Conservation (phyloP, 495 filamentous ascomycete genomes). For the Choiromyces venosus region DNA sequence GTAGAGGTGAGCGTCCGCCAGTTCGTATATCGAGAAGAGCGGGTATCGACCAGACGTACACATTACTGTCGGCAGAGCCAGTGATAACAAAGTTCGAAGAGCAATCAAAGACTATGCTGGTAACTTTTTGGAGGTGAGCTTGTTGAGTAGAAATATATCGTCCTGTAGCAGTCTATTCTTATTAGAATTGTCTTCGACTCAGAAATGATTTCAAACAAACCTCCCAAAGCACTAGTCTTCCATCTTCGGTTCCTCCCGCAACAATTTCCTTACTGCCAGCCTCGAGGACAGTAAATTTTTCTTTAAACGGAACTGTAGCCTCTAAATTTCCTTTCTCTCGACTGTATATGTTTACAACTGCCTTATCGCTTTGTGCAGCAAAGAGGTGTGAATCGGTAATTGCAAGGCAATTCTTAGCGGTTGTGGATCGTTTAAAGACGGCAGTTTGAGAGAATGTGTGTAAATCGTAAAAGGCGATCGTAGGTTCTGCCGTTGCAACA, state of each 20-base stretch:
- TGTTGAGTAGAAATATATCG: constrained; percentile 80
- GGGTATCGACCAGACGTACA: constrained; percentile 82
- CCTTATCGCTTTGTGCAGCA: constrained; percentile 82
- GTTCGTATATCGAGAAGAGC: constrained; percentile 54
- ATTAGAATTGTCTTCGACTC: neutral
- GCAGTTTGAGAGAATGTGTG: constrained; percentile 72
- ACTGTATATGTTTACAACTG: constrained; percentile 84
- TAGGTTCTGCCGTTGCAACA: constrained; percentile 20
- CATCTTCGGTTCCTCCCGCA: constrained; percentile 77
- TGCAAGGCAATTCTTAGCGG: constrained; percentile 68
- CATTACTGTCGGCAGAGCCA: constrained; percentile 79
- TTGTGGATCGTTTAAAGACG: constrained; percentile 90
- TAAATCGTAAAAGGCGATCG: constrained; percentile 57
- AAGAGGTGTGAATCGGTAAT: constrained; percentile 80
- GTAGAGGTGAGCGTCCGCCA: constrained; percentile 27
- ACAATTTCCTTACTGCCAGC: constrained; percentile 58
- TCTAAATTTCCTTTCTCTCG: constrained; percentile 79
- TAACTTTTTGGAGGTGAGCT: constrained; percentile 80
- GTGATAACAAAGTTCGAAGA: constrained; percentile 75
- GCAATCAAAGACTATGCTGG: constrained; percentile 64
- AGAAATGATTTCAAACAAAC: constrained; percentile 47
- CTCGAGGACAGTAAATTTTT: constrained; percentile 73
- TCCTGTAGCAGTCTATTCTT: constrained; percentile 67
- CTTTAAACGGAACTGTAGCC: constrained; percentile 71
- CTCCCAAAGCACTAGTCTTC: constrained; percentile 89